Evolutionary conservation across 148 eudicot species (phyloP), one percentile per base, ranked within the genome.

Genomic region (Diospyros kaki): DNA sequence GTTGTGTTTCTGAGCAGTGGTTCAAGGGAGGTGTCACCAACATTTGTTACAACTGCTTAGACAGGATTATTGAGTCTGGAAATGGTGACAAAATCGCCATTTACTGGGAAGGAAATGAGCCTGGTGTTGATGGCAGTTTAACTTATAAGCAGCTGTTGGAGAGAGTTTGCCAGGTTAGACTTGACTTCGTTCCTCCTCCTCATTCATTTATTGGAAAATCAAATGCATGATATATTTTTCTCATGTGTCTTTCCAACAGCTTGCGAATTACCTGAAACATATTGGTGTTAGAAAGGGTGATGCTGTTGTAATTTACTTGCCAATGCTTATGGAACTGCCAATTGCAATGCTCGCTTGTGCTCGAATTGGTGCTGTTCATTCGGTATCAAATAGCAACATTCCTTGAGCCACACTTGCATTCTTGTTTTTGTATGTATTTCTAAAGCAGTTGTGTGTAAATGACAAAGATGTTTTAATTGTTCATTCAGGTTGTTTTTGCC

Each of bases 281-380:
- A 75, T 82, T 73, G 99, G 98, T 52, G 89, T 95, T 71, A 77
- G 73, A 75, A 95, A 89, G 87, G 97, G 99, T 80, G 99, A 95
- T 83, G 93, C 98, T 71, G 99, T 95, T 76, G 84, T 95, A 54
- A 93, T 95, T 74, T 95, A 95, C 83, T 83, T 95, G 77, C 99
- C 99, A 40, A 95, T 95, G 99, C 93, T 95, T 66, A 88, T 91
- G 97, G 99, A 95, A 79, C 81, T 95, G 66, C 99, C 99, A 6
- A 89, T 95, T 13, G 89, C 99, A 58, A 95, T 95, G 99, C 94
- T 95, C 66, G 98, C 99, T 18, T 95, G 99, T 84, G 97, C 97
- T 83, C 96, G 99, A 52, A 91, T 95, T 72, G 99, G 99, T 75
- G 99, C 99, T 75, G 84, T 95, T 80, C 99, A 95, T 82, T 95